Evolutionary conservation across 306 rosid genomes (phyloP), one percentile per base, ranked within the genome.

Genomic region (Fragaria ananassa): DNA sequence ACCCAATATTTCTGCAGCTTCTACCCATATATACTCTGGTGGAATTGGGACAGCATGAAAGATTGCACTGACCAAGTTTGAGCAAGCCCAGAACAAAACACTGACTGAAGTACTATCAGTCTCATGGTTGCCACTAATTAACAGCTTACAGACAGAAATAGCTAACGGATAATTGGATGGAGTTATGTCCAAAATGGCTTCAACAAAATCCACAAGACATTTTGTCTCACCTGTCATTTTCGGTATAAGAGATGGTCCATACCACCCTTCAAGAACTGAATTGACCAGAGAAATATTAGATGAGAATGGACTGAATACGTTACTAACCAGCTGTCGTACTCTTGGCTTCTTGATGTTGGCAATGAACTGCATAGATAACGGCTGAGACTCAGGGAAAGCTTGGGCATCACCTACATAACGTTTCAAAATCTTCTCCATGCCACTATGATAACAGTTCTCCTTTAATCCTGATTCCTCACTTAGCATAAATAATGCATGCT

Each of bases 61-160:
- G 72, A 95, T 84, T 78, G 97, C 86, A 83, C 72, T 81, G 70
- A 90, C 87, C 84, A 95, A 69, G 86, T 79, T 88, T 34, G 92
- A 90, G 84, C 97, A 79, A n/a, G 92, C 96, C 98, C 98, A 95
- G 82, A 86, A 89, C 89, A 85, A 81, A 42, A 89, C 74, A 77
- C 96, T 78, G 68, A 84, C 80, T 49, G 88, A 78, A 79, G 81
- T 79, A 72, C 72, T 68, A 76, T 74, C 82, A 35, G 87, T 72
- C 74, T 71, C 71, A 73, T 62, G 63, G 80, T 68, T 18, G 61
- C 71, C 50, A 50, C 85, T 83, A 82, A 80, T 71, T 61, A 95
- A 84, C 76, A 71, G 77, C 86, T 88, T 92, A 80, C 95, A 92
- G 73, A 87, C 89, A 49, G 83, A 85, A 68, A 89, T 51, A 70